A percentile compares a stretch with the other conserved stretches of the same genome.
phyloP scores from a whole-genome alignment of 139 green algal species.

The Closterium sp. region DNA sequence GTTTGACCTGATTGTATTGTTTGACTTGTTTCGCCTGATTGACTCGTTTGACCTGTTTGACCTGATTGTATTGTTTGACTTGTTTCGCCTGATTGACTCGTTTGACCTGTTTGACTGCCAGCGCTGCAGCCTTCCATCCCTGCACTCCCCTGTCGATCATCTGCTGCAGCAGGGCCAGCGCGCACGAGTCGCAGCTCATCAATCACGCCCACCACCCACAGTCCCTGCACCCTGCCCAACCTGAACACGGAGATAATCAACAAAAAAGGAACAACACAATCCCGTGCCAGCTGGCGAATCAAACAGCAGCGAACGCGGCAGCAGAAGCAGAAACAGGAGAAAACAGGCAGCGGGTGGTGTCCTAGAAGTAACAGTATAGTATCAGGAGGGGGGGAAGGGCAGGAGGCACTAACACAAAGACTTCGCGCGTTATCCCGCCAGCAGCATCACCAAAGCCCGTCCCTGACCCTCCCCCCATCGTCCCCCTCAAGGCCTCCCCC shows the following conservation, averaged over 20 bases:
- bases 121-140: neutral
- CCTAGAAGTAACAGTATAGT: no score
- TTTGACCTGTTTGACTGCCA: neutral
- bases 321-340: no score
- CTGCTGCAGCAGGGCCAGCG: neutral
- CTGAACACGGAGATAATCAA: neutral
- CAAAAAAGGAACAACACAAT: no score
- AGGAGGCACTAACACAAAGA: neutral
- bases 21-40: no score
- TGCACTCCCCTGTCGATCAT: neutral
- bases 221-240: slow-evolving; percentile 19
- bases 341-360: no score
- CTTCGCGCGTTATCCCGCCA: neutral
- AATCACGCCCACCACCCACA: slow-evolving; percentile 31
- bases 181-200: slow-evolving; percentile 19
- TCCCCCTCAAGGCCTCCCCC: no score
- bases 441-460: neutral
- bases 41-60: neutral
- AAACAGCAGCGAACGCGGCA: no score
- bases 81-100: neutral
- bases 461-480: no score
- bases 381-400: neutral
- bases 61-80: neutral
- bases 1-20: neutral
- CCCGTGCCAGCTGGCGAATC: no score